Conservation (phyloP, 345 rosid genomes). For the Streptanthus diversifolius region DNA sequence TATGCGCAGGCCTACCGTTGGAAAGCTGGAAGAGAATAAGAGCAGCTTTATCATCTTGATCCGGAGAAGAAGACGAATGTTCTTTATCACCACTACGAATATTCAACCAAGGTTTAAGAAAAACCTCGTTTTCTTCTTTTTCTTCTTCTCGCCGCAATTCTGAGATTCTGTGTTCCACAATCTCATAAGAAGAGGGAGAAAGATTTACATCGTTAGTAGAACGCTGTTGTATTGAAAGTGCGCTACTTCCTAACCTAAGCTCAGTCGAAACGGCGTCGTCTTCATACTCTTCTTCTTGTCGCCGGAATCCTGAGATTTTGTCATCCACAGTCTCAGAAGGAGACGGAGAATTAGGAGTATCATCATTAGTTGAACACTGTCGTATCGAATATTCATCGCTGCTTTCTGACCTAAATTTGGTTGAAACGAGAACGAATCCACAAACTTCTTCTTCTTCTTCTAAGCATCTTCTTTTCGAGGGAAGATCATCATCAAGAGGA, state of each 20-base stretch:
- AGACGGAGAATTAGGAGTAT: neutral
- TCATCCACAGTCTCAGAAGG: neutral
- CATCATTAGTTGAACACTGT: neutral
- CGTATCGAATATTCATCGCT: constrained; percentile 39
- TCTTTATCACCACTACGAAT: constrained; percentile 25
- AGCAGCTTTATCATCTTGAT: constrained; percentile 51
- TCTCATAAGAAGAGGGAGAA: neutral
- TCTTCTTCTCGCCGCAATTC: neutral
- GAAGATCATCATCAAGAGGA: neutral
- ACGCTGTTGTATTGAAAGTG: constrained; percentile 38
- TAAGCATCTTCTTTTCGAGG: neutral
- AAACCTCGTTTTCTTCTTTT: neutral
- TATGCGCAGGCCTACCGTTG: constrained; percentile 21
- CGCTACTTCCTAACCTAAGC: constrained; percentile 37
- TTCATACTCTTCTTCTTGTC: neutral
- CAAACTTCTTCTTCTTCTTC: neutral
- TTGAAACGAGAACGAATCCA: neutral
- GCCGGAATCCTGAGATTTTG: neutral
- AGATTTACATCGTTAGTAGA: neutral
- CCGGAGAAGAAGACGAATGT: constrained; percentile 13
- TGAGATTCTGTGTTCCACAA: neutral
- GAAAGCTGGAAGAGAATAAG: constrained; percentile 63
- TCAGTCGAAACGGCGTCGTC: constrained; percentile 17
- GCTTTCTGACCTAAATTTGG: constrained; percentile 40
- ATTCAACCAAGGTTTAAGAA: constrained; percentile 3